Evolutionary conservation across 2,329 filamentous ascomycete species (phyloP), one percentile per base, ranked within the genome.

Genomic region (Fusarium redolens): DNA sequence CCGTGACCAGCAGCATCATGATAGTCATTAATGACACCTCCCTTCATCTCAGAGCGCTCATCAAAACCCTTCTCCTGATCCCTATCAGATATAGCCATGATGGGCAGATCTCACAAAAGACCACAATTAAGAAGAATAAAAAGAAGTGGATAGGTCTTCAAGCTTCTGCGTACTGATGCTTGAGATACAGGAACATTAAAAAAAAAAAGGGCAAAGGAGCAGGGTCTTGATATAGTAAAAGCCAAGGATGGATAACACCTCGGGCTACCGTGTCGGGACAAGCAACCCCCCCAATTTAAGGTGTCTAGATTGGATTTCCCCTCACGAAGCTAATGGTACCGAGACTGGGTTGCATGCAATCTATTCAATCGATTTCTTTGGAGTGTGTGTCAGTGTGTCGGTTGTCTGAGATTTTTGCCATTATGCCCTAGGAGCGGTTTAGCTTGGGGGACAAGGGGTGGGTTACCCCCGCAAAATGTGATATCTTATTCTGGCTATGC

Each of bases 41-140:
- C 69, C 61, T 78, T 75, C 52, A 76, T 60, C 61, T 75, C 74
- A 31, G 72, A 70, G 28, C 63, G 68, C 43, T 71, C 67, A 45
- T 78, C 71, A 41, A 69, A 61, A 25, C 71, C 74, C 62, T 75
- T 75, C 50, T 75, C 72, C 48, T 73, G 69, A 45, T 77, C 75
- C 58, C 55, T 71, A 60, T 77, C 75, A 51, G 75, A 77, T 40
- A 54, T 22, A 43, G 65, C 45, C 72, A 77, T 77, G 58, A 35
- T 64, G n/a, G 41, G 9, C 20, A 54, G 30, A 20, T 45, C 30
- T 35, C 17, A 14, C 35, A 25, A 43, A 45, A 38, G 38, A 35
- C 28, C 45, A n/a, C 38, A 38, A n/a, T 15, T 41, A 11, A 28
- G 20, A 20, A 12, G 33, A 52, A 54, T 17, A 52, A 33, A 13